Evolutionary conservation across 805 yeast species (phyloP), one percentile per base, ranked within the genome.

Genomic region (Osmozyma mogii): DNA sequence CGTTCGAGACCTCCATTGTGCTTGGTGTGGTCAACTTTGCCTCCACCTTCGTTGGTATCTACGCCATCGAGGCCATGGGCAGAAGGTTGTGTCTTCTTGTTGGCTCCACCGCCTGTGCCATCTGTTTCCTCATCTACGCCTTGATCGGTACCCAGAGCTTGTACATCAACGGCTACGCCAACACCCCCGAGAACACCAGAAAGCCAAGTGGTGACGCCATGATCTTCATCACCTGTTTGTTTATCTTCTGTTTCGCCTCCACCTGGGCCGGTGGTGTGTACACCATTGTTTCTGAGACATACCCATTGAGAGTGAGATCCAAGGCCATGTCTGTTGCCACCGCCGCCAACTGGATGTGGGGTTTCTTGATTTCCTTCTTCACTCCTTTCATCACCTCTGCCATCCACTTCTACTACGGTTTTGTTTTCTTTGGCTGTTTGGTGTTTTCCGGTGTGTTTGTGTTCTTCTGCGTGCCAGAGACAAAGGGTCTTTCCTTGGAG

Each of bases 101-200:
- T 17, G 81, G 81, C 29, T 63, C 75, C 12, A 51, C 62, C 24
- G 63, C 68, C 32, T 75, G 75, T 78, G 56, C 65, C 32, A 47
- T 64, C 11, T 68, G 78, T 45, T 72, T 78, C 66, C 47, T 75
- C 24, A 61, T 76, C 35, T 79, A 74, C 49, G 66, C 85, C 4
- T 61, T 70, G 24, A 57, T 79, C 30, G 87, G 85, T 34, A 66
- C 72, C 11, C 69, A 67, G 40, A 48, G 56, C 22, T 57, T 74
- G 35, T 56, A 53, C 42, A 47, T 50, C 9, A 56, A 61, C 34
- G 66, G 66, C 20, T 58, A 52, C 37, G 61, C 56, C 46, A 50
- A 52, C 29, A 46, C 49, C 30, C 43, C 70, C 24, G 21, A 8
- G 9, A 18, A 18, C 10, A 17, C 20, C 20, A 17, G 20, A 7